These are phyloP conservation scores for Nakazawaea ambrosiae DNA, from an alignment of 805 yeast genomes.

Conservation along the genomic window DNA sequence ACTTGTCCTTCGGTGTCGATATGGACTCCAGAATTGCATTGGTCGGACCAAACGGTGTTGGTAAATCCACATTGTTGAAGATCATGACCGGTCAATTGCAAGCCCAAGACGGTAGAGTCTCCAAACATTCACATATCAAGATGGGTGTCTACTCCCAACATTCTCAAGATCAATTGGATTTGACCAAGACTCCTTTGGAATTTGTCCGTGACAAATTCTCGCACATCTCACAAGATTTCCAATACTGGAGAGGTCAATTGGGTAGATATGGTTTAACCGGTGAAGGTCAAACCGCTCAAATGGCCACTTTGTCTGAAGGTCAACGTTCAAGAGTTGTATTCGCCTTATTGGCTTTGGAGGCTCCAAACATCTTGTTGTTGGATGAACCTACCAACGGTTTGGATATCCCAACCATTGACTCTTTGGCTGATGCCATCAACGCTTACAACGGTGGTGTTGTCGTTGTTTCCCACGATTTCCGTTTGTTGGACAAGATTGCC, in stretches of 20 bases:
- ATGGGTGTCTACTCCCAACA: constrained; percentile 99
- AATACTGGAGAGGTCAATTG: constrained; percentile 96
- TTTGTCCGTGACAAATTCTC: constrained; percentile 94
- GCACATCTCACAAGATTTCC: constrained; percentile 90
- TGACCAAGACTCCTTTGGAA: constrained; percentile 91
- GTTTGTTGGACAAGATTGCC: constrained; percentile 94
- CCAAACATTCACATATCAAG: constrained; percentile 95
- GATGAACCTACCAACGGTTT: constrained; percentile 99
- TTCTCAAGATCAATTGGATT: constrained; percentile 95
- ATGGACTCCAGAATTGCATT: constrained; percentile 98
- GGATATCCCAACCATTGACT: constrained; percentile 97
- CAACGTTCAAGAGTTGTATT: constrained; percentile 99
- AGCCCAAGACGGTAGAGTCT: constrained; percentile 91
- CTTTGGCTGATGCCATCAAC: constrained; percentile 93
- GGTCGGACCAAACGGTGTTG: constrained; percentile 99
- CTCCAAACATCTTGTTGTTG: constrained; percentile 88
- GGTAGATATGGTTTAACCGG: constrained; percentile 99
- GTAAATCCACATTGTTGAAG: constrained; percentile 92
- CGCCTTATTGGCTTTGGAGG: constrained; percentile 89
- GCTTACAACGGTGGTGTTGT: constrained; percentile 97
- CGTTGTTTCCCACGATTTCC: constrained; percentile 98
- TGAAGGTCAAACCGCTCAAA: constrained; percentile 96
- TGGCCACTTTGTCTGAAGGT: constrained; percentile 98
- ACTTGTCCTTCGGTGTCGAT: constrained; percentile 95
- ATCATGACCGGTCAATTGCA: constrained; percentile 92